Conservation (phyloP, 257 asterid genomes). For the Nicotiana knightiana region DNA sequence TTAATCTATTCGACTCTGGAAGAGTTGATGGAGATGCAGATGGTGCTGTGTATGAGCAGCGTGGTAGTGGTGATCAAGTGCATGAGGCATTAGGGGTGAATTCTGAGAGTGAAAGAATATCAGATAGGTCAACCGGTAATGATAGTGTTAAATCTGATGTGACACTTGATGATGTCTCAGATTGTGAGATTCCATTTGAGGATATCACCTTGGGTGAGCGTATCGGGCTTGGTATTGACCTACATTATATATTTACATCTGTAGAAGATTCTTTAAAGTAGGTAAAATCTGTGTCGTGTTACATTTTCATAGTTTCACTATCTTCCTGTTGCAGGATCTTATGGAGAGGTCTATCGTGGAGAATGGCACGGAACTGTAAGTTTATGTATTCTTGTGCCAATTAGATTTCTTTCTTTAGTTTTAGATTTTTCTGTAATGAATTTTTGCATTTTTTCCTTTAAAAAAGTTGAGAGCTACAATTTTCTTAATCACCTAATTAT, state of each 20-base stretch:
- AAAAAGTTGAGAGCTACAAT: not conserved
- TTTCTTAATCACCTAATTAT: not conserved
- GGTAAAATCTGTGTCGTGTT: slow-evolving; percentile 2
- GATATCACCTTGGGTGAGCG: slow-evolving; percentile 98
- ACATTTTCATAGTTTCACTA: slow-evolving; percentile 15
- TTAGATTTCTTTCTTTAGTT: not conserved
- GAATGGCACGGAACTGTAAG: slow-evolving; percentile 99
- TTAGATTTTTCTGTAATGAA: not conserved
- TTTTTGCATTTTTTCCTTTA: not conserved
- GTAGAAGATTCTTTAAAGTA: slow-evolving; percentile 11
- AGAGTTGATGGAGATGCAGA: slow-evolving; percentile 55
- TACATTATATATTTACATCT: slow-evolving; percentile 16
- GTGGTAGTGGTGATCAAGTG: slow-evolving; percentile 45
- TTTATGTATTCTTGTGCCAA: slow-evolving; percentile 13
- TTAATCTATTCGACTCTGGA: slow-evolving; percentile 23
- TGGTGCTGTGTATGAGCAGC: slow-evolving; percentile 29
- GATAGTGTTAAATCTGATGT: slow-evolving; percentile 75
- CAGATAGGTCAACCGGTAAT: slow-evolving; percentile 69
- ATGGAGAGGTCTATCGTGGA: slow-evolving; percentile 94
- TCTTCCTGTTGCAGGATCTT: slow-evolving; percentile 61
- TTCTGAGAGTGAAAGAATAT: slow-evolving; percentile 74
- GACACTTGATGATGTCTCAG: slow-evolving; percentile 88
- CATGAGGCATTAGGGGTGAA: slow-evolving; percentile 20
- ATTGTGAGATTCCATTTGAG: slow-evolving; percentile 91
- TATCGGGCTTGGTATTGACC: slow-evolving; percentile 88